Percentiles rank a stretch among this genome's conserved stretches.
phyloP scores from a whole-genome alignment of 148 eudicot species.

The Rhododendron molle region DNA sequence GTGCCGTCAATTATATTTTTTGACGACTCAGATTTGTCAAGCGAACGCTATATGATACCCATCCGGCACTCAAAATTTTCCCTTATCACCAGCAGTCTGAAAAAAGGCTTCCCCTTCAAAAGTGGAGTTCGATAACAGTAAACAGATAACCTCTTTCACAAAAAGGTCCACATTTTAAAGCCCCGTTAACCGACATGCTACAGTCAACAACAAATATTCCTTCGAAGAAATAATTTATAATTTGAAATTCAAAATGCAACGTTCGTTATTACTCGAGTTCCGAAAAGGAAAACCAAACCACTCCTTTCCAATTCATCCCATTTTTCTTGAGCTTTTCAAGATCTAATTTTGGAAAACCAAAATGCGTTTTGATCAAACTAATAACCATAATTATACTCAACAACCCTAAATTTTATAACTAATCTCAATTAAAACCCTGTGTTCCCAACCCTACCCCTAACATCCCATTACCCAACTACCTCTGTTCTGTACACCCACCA shows the following conservation, averaged over 20 bases:
- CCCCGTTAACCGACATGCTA: too few relatives aligned
- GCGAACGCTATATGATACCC: too few relatives aligned
- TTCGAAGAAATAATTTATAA: too few relatives aligned
- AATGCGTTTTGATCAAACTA: not conserved
- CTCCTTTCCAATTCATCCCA: not conserved
- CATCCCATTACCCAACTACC: not conserved
- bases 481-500: conserved; percentile 1
- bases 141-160: too few relatives aligned
- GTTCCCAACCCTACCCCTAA: not conserved
- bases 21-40: too few relatives aligned
- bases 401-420: not conserved
- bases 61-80: too few relatives aligned
- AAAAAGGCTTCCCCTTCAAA: too few relatives aligned
- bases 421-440: not conserved
- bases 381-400: not conserved
- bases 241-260: not conserved
- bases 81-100: too few relatives aligned
- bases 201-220: too few relatives aligned
- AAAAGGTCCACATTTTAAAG: too few relatives aligned
- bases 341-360: not conserved
- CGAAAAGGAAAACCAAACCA: not conserved
- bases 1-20: too few relatives aligned
- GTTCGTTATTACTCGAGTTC: not conserved
- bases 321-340: not conserved
- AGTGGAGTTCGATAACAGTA: too few relatives aligned